These are phyloP conservation scores for Begonia masoniana DNA, from an alignment of 306 rosid genomes.

Conservation along the genomic window DNA sequence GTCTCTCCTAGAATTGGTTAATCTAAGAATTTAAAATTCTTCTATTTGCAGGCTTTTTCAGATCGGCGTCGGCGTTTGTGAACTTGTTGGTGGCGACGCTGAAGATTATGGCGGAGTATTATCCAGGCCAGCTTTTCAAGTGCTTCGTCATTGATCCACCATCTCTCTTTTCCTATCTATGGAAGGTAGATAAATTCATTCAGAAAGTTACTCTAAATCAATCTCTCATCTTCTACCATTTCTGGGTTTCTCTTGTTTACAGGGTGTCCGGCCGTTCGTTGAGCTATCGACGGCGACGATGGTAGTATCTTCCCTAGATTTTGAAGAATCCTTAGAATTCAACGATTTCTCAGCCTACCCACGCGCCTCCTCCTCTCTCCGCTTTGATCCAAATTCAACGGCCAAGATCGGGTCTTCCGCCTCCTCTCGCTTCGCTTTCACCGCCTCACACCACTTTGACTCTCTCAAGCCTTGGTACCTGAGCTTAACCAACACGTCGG, in stretches of 20 bases:
- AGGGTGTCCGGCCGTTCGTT: slow-evolving; percentile 87
- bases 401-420: slow-evolving; percentile 70
- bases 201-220: no score
- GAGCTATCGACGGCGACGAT: slow-evolving; percentile 57
- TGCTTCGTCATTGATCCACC: slow-evolving; percentile 94
- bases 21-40: slow-evolving; percentile 20
- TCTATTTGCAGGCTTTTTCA: slow-evolving; percentile 64
- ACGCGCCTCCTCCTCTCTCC: slow-evolving; percentile 76
- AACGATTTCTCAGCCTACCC: slow-evolving; percentile 57
- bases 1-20: slow-evolving; percentile 14
- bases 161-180: slow-evolving; percentile 63
- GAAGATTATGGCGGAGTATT: slow-evolving; percentile 66
- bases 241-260: slow-evolving; percentile 3
- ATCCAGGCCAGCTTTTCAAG: slow-evolving; percentile 56
- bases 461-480: slow-evolving; percentile 95
- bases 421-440: slow-evolving; percentile 89
- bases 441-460: slow-evolving; percentile 75
- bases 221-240: no score
- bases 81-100: slow-evolving; percentile 50
- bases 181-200: slow-evolving; percentile 53
- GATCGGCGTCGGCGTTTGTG: slow-evolving; percentile 86
- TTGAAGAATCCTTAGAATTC: slow-evolving; percentile 64
- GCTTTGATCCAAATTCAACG: slow-evolving; percentile 55
- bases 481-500: slow-evolving; percentile 66
- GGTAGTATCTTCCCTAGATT: slow-evolving; percentile 69